phyloP scores from a whole-genome alignment of 768 basidiomycete genomes.

The Tremella fuciformis region DNA sequence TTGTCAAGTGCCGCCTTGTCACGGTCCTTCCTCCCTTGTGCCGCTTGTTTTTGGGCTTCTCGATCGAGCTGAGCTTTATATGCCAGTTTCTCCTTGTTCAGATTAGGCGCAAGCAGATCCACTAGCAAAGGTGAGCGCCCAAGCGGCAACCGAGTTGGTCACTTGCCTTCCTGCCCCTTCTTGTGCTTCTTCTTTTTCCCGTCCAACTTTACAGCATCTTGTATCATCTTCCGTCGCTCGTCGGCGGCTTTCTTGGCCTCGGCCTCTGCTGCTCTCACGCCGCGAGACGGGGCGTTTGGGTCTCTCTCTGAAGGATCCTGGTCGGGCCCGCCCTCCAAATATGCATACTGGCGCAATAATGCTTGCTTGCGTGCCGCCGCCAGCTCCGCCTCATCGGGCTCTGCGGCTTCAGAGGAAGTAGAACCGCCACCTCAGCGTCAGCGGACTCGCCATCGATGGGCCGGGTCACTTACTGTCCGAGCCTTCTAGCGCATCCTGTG shows the following conservation, averaged over 20 bases:
- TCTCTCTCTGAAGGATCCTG: slow-evolving; percentile 14
- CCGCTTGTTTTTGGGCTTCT: slow-evolving; percentile 39
- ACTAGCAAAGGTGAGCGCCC: slow-evolving; percentile 23
- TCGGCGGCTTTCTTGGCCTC: slow-evolving; percentile 47
- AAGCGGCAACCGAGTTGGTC: background rate
- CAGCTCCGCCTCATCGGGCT: slow-evolving; percentile 30
- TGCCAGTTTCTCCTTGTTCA: slow-evolving; percentile 47
- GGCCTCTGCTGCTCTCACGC: slow-evolving; percentile 18
- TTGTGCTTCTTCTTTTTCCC: slow-evolving; percentile 48
- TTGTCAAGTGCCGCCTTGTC: slow-evolving; percentile 50
- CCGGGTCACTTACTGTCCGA: slow-evolving; percentile 10
- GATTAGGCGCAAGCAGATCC: slow-evolving; percentile 49
- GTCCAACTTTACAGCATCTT: slow-evolving; percentile 45
- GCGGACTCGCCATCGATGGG: background rate
- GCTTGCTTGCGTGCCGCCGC: slow-evolving; percentile 42
- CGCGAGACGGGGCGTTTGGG: slow-evolving; percentile 31
- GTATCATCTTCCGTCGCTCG: slow-evolving; percentile 40
- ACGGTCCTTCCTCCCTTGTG: slow-evolving; percentile 37
- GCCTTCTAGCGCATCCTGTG: slow-evolving; percentile 13
- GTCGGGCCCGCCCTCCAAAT: slow-evolving; percentile 38
- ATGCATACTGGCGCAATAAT: slow-evolving; percentile 46
- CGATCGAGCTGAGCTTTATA: slow-evolving; percentile 42
- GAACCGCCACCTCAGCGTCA: background rate
- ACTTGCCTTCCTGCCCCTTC: slow-evolving; percentile 45
- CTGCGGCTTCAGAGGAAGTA: background rate